A percentile compares a stretch with the other conserved stretches of the same genome.
Conservation (phyloP, 495 filamentous ascomycete genomes). For the Cairneyella variabilis region DNA sequence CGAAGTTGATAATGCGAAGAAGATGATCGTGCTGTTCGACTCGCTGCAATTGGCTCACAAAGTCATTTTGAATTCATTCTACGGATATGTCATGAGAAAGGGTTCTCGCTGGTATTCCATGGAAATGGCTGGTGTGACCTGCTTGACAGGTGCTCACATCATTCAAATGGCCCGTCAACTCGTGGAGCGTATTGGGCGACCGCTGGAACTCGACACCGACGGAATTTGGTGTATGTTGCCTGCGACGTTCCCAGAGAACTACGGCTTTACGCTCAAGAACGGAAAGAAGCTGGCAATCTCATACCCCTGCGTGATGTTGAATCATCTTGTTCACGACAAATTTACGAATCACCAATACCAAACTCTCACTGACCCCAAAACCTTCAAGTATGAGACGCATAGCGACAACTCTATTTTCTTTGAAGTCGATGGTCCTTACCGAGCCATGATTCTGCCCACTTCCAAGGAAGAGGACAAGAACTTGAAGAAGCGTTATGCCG, state of each 20-base stretch:
- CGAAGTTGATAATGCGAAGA: slow-evolving; percentile 93
- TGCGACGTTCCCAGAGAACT: slow-evolving; percentile 95
- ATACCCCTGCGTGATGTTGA: slow-evolving; percentile 98
- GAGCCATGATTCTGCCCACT: slow-evolving; percentile 94
- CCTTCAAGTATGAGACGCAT: slow-evolving; percentile 87
- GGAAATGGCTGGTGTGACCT: slow-evolving; percentile 99
- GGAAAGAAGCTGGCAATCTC: slow-evolving; percentile 95
- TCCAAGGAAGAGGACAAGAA: slow-evolving; percentile 99
- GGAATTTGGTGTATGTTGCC: slow-evolving; percentile 99
- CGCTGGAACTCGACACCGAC: slow-evolving; percentile 96
- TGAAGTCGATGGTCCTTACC: slow-evolving; percentile 96
- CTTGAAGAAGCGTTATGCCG: slow-evolving; percentile 97
- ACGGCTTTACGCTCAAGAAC: slow-evolving; percentile 87
- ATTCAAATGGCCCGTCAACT: slow-evolving; percentile 96
- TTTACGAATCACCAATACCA: slow-evolving; percentile 99
- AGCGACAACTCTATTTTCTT: slow-evolving; percentile 99
- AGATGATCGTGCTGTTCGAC: slow-evolving; percentile 97
- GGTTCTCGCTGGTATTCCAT: slow-evolving; percentile 98
- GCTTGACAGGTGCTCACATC: slow-evolving; percentile 92
- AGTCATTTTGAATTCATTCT: slow-evolving; percentile 98
- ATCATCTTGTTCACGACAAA: slow-evolving; percentile 89
- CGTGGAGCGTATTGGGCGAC: slow-evolving; percentile 89
- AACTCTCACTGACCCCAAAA: slow-evolving; percentile 70
- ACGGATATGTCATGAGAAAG: slow-evolving; percentile 99
- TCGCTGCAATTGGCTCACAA: slow-evolving; percentile 97